Evolutionary conservation across 768 basidiomycete species (phyloP).

Genomic region (Boletus eberwhitei): DNA sequence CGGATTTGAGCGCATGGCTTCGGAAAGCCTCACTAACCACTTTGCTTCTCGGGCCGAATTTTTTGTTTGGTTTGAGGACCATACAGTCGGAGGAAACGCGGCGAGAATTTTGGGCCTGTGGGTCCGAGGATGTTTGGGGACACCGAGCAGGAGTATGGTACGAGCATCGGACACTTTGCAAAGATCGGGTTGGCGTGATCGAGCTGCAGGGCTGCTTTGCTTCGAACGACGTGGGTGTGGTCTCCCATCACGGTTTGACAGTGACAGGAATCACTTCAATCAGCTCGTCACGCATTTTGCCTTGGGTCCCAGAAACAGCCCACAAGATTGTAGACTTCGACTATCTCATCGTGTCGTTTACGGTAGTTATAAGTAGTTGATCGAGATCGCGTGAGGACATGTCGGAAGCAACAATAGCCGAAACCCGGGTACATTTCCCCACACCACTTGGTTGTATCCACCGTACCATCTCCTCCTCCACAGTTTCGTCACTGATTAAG

Average conservation of each 20-base stretch:
- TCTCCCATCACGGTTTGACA: not conserved
- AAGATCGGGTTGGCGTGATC: conserved; percentile 80
- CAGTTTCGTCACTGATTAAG: not conserved
- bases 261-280: not conserved
- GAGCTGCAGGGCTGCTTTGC: conserved; percentile 89
- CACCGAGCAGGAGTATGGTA: conserved; percentile 69
- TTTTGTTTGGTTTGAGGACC: conserved; percentile 39
- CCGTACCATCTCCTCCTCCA: not conserved
- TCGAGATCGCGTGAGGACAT: not conserved
- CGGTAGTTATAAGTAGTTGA: not conserved
- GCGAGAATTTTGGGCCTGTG: conserved; percentile 61
- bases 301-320: conserved; percentile 60
- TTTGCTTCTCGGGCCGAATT: conserved; percentile 49
- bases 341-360: not conserved
- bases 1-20: conserved; percentile 79
- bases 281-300: conserved; percentile 80
- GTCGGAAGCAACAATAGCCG: not conserved
- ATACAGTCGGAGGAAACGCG: conserved; percentile 46
- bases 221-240: conserved; percentile 59
- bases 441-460: too few species aligned
- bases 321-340: conserved; percentile 54
- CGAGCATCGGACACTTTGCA: conserved; percentile 59
- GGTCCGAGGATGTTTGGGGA: conserved; percentile 74
- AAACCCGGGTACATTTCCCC: not conserved
- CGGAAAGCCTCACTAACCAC: conserved; percentile 65